Base-by-base conservation (phyloP, 2,329 filamentous ascomycete species). In the Camillea tinctor region DNA sequence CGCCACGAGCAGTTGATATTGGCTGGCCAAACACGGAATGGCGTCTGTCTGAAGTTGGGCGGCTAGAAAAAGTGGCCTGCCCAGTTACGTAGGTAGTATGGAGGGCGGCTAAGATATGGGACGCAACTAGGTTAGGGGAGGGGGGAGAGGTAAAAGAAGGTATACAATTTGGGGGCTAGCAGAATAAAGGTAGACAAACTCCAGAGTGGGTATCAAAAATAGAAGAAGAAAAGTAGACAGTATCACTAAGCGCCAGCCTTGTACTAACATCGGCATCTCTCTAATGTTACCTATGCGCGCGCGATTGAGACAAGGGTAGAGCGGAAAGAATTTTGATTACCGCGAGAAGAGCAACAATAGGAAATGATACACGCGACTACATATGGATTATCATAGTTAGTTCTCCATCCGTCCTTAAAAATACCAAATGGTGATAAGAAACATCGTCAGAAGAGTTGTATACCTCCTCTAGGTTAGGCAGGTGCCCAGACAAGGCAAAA, bases 11-110 rank as follows among this genome's bases (percentile, higher is more conserved):
- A 72, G 72, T 75, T 75, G 76, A 80, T 77, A 84, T 84, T 85
- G 82, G 82, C 76, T 78, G 72, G 69, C 66, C 64, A 66, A 69
- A 68, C 69, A 74, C 68, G 73, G 71, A 70, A 76, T 75, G 77
- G 79, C 78, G 78, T 78, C 73, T 80, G 78, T 82, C 74, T 80
- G 75, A 73, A 74, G 73, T 70, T 69, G 76, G 79, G 79, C 78
- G 79, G 79, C 74, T 80, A 81, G 69, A 65, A 73, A 68, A 68
- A 65, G 66, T 65, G 66, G 65, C 62, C 63, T 64, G 60, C 36
- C 36, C 36, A 15, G 36, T 15, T 44, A 44, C 17, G 36, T 44
- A 44, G 36, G 36, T 44, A 21, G 60, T 57, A 65, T 66, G 66
- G 69, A 75, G 69, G 73, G 73, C 73, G 73, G 72, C 67, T 74